Evolutionary conservation across 2,329 filamentous ascomycete genomes (phyloP).

Genomic region (Ilyonectria sp.): DNA sequence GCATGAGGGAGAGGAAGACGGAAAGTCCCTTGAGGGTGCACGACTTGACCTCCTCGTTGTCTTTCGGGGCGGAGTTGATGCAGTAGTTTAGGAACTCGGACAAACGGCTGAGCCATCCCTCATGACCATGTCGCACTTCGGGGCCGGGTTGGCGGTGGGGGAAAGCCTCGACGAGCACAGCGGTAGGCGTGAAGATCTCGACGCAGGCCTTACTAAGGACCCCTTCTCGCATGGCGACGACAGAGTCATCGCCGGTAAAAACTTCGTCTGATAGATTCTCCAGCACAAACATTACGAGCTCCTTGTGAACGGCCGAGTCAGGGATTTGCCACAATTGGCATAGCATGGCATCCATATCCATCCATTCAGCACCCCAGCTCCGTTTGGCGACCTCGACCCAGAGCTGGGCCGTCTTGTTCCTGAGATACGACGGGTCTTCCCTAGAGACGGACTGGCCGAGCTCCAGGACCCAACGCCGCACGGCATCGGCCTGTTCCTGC

Average conservation of each 20-base stretch:
- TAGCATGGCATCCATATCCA: slow-evolving; percentile 91
- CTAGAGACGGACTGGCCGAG: slow-evolving; percentile 80
- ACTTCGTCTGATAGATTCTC: slow-evolving; percentile 96
- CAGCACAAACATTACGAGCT: slow-evolving; percentile 88
- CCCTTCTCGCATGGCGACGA: slow-evolving; percentile 86
- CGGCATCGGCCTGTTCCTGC: slow-evolving; percentile 74
- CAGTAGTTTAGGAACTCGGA: slow-evolving; percentile 82
- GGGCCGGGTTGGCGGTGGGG: slow-evolving; percentile 79
- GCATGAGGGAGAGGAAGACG: slow-evolving; percentile 83
- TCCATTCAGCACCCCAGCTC: slow-evolving; percentile 93
- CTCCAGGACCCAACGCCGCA: slow-evolving; percentile 84
- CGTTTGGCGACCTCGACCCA: slow-evolving; percentile 97
- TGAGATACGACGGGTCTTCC: slow-evolving; percentile 84
- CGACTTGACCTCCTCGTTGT: slow-evolving; percentile 76
- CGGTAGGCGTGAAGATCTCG: slow-evolving; percentile 90
- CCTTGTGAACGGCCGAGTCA: slow-evolving; percentile 77
- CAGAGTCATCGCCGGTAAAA: slow-evolving; percentile 90
- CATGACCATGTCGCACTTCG: slow-evolving; percentile 81
- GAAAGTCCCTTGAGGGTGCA: slow-evolving; percentile 84
- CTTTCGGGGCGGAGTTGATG: slow-evolving; percentile 74
- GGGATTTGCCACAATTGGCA: slow-evolving; percentile 85
- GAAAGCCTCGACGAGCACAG: slow-evolving; percentile 82
- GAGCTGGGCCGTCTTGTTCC: slow-evolving; percentile 94
- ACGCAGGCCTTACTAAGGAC: slow-evolving; percentile 91
- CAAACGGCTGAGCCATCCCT: slow-evolving; percentile 90